Base-by-base conservation (phyloP, 2,329 filamentous ascomycete species). In the Monilinia aucupariae region DNA sequence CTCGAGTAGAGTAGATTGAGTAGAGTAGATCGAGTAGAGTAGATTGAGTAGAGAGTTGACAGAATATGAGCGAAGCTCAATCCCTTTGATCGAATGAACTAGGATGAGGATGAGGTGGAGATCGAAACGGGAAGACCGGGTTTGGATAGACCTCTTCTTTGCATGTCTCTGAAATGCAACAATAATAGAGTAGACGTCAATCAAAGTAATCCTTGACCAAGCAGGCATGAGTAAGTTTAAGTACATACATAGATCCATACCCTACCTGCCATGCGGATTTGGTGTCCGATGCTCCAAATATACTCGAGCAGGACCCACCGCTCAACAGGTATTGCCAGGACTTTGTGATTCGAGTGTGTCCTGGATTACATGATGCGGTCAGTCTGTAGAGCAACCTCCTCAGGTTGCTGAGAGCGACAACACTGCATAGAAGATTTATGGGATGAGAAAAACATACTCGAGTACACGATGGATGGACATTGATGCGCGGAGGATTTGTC, bases 41-140 rank as follows among this genome's bases (percentile, higher is more conserved):
- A 30, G n/a, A n/a, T n/a, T n/a, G n/a, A n/a, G 27, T 30, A 30
- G 20, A 43, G 25, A 32, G 27, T 45, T 45, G 10, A 47, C 22
- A 15, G 45, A 27, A 25, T 6, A n/a, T n/a, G 10, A 48, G 45
- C 13, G 22, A 48, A 48, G 22, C 12, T n/a, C 25, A 15, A 45
- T 56, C 27, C 27, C 54, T 47, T 56, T 37, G 41, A 34, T 56
- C 20, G 47, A 56, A 34, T 56, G 32, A 47, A 34, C 41, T 56
- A 48, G 43, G 32, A 47, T 37, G 41, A n/a, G n/a, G n/a, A n/a
- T n/a, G 45, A 48, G 45, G 41, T 45, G 20, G 41, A 45, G 41
- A 22, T 37, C 6, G 12, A 47, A 32, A 58, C 54, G 54, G 41
- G 22, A 56, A 58, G 54, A 58, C 54, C 54, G 54, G 54, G 54